A percentile compares a stretch with the other conserved stretches of the same genome.
These are phyloP conservation scores for Emmonsiellopsis sp. DNA, from an alignment of 2,329 filamentous ascomycete species.

Conservation along the genomic window DNA sequence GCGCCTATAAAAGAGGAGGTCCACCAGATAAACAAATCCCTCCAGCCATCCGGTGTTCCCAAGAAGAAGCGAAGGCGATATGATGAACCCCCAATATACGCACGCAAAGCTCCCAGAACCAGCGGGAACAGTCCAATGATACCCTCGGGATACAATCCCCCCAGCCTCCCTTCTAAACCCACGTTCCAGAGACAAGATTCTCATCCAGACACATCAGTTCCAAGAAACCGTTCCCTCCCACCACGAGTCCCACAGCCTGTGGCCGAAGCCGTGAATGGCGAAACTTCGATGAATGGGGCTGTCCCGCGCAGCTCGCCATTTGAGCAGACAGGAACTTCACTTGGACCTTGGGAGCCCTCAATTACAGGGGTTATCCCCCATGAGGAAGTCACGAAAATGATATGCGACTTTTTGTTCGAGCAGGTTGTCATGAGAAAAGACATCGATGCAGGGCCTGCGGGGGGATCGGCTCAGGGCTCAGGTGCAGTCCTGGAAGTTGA, in stretches of 20 bases:
- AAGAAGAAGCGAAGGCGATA: constrained; percentile 43
- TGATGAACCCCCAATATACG: constrained; percentile 46
- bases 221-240: constrained; percentile 7
- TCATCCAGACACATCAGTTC: constrained; percentile 3
- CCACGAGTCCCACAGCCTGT: constrained; percentile 7
- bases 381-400: constrained; percentile 62
- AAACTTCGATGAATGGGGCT: constrained; percentile 22
- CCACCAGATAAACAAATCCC: not conserved
- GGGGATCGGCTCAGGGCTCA: constrained; percentile 50
- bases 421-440: constrained; percentile 61
- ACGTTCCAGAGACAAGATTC: constrained; percentile 23
- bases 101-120: constrained; percentile 34
- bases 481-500: constrained; percentile 83
- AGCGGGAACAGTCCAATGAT: constrained; percentile 35
- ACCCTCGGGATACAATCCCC: constrained; percentile 21
- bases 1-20: constrained; percentile 2
- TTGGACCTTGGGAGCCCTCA: constrained; percentile 44
- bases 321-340: constrained; percentile 18
- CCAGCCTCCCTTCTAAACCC: constrained; percentile 13
- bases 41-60: constrained; percentile 23
- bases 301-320: constrained; percentile 10
- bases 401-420: constrained; percentile 74
- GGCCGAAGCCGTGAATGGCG: constrained; percentile 15
- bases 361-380: constrained; percentile 63
- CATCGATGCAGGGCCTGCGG: constrained; percentile 44